Percentiles rank a stretch among this genome's conserved stretches.
These are phyloP conservation scores for Barnettozyma vustinii DNA, from an alignment of 805 yeast species.

Conservation along the genomic window DNA sequence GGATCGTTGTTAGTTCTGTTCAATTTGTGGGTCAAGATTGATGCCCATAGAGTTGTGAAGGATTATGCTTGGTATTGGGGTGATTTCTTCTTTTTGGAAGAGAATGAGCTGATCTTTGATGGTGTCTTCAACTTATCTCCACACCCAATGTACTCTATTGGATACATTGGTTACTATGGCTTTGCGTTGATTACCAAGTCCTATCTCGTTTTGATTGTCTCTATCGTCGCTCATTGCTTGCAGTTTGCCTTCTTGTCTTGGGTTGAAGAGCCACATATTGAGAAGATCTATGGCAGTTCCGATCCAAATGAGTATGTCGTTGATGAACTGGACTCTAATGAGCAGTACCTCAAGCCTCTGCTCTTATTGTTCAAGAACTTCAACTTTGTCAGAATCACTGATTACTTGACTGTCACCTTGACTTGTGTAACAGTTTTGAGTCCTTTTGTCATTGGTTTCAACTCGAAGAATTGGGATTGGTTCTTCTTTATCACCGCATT, in stretches of 20 bases:
- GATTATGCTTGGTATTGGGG: constrained; percentile 97
- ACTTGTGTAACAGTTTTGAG: constrained; percentile 37
- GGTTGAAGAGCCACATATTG: constrained; percentile 85
- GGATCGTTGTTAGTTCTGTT: constrained; percentile 63
- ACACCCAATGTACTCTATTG: constrained; percentile 89
- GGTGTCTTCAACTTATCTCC: constrained; percentile 89
- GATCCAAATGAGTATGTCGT: constrained; percentile 29
- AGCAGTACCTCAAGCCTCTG: constrained; percentile 47
- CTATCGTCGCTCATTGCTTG: constrained; percentile 67
- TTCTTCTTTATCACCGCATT: constrained; percentile 27
- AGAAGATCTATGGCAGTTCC: constrained; percentile 58
- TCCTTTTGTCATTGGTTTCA: constrained; percentile 31
- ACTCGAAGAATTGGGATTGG: constrained; percentile 27
- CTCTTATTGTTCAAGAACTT: constrained; percentile 55
- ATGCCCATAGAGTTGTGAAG: constrained; percentile 83
- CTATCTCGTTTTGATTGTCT: constrained; percentile 61
- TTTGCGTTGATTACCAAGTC: constrained; percentile 73
- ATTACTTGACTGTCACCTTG: constrained; percentile 43
- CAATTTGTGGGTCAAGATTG: constrained; percentile 79
- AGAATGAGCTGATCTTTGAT: constrained; percentile 68
- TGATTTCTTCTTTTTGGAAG: constrained; percentile 79
- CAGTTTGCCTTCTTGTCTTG: constrained; percentile 70
- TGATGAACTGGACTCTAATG: constrained; percentile 32
- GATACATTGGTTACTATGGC: constrained; percentile 84
- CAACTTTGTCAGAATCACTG: constrained; percentile 58